phyloP scores from a whole-genome alignment of 257 asterid species.

The Gynochthodes officinalis region DNA sequence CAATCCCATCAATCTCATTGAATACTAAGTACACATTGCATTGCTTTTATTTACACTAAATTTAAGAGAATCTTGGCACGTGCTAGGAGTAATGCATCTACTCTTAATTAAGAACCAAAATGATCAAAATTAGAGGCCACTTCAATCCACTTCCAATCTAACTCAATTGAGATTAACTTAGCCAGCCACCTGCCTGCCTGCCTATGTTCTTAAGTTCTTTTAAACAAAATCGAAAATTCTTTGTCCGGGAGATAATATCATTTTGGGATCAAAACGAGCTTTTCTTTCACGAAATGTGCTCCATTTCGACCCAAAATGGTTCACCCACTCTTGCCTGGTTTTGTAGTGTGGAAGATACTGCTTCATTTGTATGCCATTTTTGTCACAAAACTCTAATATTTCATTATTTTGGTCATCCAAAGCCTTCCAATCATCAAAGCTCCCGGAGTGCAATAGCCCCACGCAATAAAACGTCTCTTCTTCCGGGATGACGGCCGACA shows the following conservation, averaged over 20 bases:
- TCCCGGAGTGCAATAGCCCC: constrained; percentile 29
- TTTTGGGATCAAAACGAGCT: constrained; percentile 38
- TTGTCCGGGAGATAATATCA: constrained; percentile 37
- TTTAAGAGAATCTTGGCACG: neutral
- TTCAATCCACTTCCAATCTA: neutral
- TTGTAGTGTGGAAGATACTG: constrained; percentile 39
- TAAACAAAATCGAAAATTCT: constrained; percentile 27
- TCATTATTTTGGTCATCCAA: constrained; percentile 30
- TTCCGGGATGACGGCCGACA: constrained; percentile 34
- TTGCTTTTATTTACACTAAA: neutral
- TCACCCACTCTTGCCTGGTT: constrained; percentile 28
- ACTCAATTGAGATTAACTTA: neutral
- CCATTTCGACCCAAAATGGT: constrained; percentile 42
- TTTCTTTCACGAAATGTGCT: constrained; percentile 26
- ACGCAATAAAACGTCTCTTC: constrained; percentile 38
- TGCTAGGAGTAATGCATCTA: neutral
- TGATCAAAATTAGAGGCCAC: neutral
- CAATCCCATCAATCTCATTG: no score
- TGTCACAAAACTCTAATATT: constrained; percentile 27
- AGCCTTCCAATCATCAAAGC: constrained; percentile 12
- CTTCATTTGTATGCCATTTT: constrained; percentile 27
- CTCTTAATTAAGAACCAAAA: neutral
- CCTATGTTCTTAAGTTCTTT: no score
- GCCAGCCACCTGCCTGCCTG: neutral
- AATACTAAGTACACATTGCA: no score